A percentile compares a stretch with the other conserved stretches of the same genome.
These are phyloP conservation scores for Mariannaea elegans DNA, from an alignment of 2,329 filamentous ascomycete species.

Conservation along the genomic window DNA sequence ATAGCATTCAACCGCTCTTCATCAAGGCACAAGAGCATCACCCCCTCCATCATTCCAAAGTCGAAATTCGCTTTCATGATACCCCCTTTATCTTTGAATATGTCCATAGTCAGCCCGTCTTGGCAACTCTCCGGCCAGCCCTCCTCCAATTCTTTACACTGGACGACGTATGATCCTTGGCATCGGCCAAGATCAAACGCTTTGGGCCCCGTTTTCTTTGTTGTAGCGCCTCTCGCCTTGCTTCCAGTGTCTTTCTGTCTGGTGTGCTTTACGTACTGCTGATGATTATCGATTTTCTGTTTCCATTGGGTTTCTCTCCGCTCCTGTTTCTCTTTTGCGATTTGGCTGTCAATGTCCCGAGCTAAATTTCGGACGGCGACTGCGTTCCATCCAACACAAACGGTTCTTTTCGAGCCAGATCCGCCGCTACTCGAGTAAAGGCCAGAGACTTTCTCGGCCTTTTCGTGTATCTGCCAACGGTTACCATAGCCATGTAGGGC, in stretches of 20 bases:
- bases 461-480: not conserved
- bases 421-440: constrained; percentile 1
- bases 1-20: constrained; percentile 13
- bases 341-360: not conserved
- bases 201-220: not conserved
- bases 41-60: constrained; percentile 19
- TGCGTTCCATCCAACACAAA: constrained; percentile 15
- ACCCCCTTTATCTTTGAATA: not conserved
- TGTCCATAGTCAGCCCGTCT: constrained; percentile 7
- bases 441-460: not conserved
- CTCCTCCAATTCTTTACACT: constrained; percentile 3
- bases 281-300: constrained; percentile 3
- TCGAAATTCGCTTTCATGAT: not conserved
- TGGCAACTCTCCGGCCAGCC: not conserved
- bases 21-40: constrained; percentile 9
- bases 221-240: not conserved
- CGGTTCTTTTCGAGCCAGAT: not conserved
- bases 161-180: constrained; percentile 17
- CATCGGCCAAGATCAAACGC: constrained; percentile 11
- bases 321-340: not conserved
- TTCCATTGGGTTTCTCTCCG: not conserved
- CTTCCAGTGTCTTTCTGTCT: not conserved
- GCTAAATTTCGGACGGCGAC: not conserved
- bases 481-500: not conserved
- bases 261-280: not conserved